A percentile compares a stretch with the other conserved stretches of the same genome.
Evolutionary conservation across 768 basidiomycete genomes (phyloP).

Genomic region (Psilocybe cyanescens): DNA sequence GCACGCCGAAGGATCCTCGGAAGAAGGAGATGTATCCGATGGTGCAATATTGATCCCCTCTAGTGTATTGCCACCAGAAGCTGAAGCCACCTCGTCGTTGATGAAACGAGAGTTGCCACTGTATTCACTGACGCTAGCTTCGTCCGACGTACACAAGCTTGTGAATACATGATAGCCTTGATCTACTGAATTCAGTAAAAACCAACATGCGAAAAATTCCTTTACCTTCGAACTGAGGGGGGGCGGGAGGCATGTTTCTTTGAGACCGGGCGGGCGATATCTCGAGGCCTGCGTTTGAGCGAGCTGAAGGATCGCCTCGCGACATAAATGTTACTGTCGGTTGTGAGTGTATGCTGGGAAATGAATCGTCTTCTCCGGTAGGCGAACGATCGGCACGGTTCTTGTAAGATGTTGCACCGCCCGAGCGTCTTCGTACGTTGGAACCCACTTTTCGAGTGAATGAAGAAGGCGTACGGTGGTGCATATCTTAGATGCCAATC

Average conservation of each 20-base stretch:
- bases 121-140: conserved; percentile 5
- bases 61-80: not conserved
- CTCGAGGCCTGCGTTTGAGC: not conserved
- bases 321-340: conserved; percentile 12
- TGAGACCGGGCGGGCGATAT: not conserved
- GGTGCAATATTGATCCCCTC: not conserved
- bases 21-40: not conserved
- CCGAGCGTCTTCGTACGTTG: conserved; percentile 21
- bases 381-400: conserved; percentile 6
- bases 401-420: conserved; percentile 14
- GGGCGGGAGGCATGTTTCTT: not conserved
- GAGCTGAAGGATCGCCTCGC: not conserved
- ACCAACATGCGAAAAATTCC: not conserved
- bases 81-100: conserved; percentile 2
- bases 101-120: conserved; percentile 7
- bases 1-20: not conserved
- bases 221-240: conserved; percentile 9
- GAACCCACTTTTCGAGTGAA: conserved; percentile 6
- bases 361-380: conserved; percentile 11
- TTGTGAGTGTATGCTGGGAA: conserved; percentile 18
- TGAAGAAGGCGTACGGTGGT: conserved; percentile 12
- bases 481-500: conserved; percentile 7
- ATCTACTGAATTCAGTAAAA: not conserved
- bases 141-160: conserved; percentile 11
- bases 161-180: conserved; percentile 15